These are phyloP conservation scores for Collybia mongolica DNA, from an alignment of 768 basidiomycete genomes.

Conservation along the genomic window DNA sequence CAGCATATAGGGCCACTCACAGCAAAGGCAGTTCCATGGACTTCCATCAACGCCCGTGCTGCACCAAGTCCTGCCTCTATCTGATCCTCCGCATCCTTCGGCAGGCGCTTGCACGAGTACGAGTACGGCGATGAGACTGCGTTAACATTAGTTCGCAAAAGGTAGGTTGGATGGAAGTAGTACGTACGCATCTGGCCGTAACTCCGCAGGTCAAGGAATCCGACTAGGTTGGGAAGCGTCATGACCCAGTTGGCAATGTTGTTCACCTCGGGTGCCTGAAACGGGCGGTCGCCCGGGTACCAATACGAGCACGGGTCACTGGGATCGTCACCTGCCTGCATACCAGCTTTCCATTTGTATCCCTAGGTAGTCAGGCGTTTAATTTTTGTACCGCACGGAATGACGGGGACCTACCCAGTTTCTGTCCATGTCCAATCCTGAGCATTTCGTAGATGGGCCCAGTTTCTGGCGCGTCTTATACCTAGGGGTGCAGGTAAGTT, in stretches of 20 bases:
- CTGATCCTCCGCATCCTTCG: slow-evolving; percentile 69
- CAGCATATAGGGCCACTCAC: slow-evolving; percentile 23
- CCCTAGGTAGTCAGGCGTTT: slow-evolving; percentile 42
- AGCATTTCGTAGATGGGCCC: slow-evolving; percentile 47
- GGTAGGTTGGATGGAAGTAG: not conserved
- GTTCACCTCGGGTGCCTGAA: slow-evolving; percentile 75
- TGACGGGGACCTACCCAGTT: slow-evolving; percentile 50
- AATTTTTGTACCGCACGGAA: slow-evolving; percentile 1
- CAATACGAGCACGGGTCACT: slow-evolving; percentile 67
- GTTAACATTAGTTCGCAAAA: too few relatives aligned
- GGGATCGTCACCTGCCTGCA: slow-evolving; percentile 14
- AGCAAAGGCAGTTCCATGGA: slow-evolving; percentile 52
- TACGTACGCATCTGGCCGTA: slow-evolving; percentile 81
- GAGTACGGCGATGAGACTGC: slow-evolving; percentile 80
- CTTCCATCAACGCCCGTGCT: slow-evolving; percentile 43
- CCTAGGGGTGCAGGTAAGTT: slow-evolving; percentile 25
- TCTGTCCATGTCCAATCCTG: slow-evolving; percentile 80
- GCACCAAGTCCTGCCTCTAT: slow-evolving; percentile 66
- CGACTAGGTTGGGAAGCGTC: slow-evolving; percentile 49
- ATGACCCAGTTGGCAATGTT: slow-evolving; percentile 70
- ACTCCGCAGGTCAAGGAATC: slow-evolving; percentile 74
- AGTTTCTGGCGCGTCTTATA: slow-evolving; percentile 71
- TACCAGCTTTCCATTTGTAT: slow-evolving; percentile 61
- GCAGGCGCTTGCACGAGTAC: slow-evolving; percentile 58
- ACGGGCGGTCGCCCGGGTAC: slow-evolving; percentile 73